Evolutionary conservation across 805 yeast genomes (phyloP), one percentile per base, ranked within the genome.

Genomic region (Metschnikowia corniflorae): DNA sequence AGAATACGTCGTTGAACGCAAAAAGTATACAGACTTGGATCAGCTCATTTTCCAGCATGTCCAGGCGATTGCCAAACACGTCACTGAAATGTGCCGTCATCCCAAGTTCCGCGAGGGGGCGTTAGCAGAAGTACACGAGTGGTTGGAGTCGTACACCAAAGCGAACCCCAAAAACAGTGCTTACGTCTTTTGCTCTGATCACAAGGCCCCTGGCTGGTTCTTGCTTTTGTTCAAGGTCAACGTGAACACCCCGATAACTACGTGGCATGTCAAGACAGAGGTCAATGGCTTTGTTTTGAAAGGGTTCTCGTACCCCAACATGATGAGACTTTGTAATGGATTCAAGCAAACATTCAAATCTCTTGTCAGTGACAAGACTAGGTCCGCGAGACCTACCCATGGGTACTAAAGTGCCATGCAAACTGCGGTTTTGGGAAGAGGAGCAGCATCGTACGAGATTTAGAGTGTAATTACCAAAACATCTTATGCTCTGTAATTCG

Each of bases 171-270:
- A 81, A 53, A 81, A 88, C 63, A 83, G 95, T 41, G 87, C 86
- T 12, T 93, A 93, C 57, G 86, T 87, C 27, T 93, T 89, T 68
- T 85, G 95, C 56, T 81, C 78, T 60, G 95, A 94, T 61, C 86
- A 85, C 60, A 83, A 80, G 52, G 78, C 82, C 27, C 96, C 99
- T 2, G 97, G 98, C n/a, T 86, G 91, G 79, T 88, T 93, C 59
- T 71, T 78, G 51, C 67, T 93, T 41, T 75, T 89, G 61, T 91
- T 91, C 71, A 91, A 91, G 64, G 80, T 88, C 26, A 85, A 75
- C 53, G 79, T 77, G 13, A 70, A 68, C 40, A 77, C 86, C 9
- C 77, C 77, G 32, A 72, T 88, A 24, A 77, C 79, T 52, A 79
- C 86, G 3, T 86, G 97, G 95, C 86, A 86, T 54, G 96, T 93